These are phyloP conservation scores for Linaria vulgaris DNA, from an alignment of 257 asterid genomes.

Conservation along the genomic window DNA sequence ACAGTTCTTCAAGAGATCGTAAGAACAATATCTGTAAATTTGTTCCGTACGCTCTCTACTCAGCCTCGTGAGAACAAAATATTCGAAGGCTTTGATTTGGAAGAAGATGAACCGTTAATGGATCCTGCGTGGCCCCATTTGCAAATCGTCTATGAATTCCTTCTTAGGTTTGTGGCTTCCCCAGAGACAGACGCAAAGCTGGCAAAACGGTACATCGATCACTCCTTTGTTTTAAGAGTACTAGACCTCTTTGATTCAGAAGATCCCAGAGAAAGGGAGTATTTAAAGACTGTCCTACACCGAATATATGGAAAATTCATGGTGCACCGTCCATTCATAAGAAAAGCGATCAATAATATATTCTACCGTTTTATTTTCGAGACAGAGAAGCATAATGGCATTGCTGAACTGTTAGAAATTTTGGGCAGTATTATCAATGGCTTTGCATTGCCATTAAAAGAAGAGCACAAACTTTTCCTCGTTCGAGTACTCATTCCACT, in stretches of 20 bases:
- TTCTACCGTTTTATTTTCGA: conserved; percentile 70
- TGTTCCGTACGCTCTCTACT: conserved; percentile 53
- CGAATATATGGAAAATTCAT: conserved; percentile 80
- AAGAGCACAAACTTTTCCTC: conserved; percentile 77
- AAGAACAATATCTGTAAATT: conserved; percentile 58
- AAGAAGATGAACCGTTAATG: conserved; percentile 78
- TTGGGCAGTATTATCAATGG: conserved; percentile 86
- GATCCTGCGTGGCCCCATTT: conserved; percentile 82
- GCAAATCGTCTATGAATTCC: conserved; percentile 75
- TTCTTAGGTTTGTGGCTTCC: conserved; percentile 74
- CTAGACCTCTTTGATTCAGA: conserved; percentile 80
- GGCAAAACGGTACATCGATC: conserved; percentile 77
- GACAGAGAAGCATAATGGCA: conserved; percentile 77
- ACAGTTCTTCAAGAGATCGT: conserved; percentile 52
- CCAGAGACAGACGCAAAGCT: conserved; percentile 77
- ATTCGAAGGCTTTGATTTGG: conserved; percentile 63
- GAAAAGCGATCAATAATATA: conserved; percentile 68
- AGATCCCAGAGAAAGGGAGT: conserved; percentile 83
- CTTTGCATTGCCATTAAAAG: conserved; percentile 74
- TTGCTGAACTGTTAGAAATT: conserved; percentile 77
- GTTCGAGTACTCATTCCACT: conserved; percentile 74
- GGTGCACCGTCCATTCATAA: conserved; percentile 81
- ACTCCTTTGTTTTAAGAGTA: conserved; percentile 63
- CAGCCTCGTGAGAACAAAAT: conserved; percentile 59
- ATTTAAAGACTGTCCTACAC: conserved; percentile 72